A percentile compares a stretch with the other conserved stretches of the same genome.
These are phyloP conservation scores for Rosa chinensis DNA, from an alignment of 306 rosid species.

Conservation along the genomic window DNA sequence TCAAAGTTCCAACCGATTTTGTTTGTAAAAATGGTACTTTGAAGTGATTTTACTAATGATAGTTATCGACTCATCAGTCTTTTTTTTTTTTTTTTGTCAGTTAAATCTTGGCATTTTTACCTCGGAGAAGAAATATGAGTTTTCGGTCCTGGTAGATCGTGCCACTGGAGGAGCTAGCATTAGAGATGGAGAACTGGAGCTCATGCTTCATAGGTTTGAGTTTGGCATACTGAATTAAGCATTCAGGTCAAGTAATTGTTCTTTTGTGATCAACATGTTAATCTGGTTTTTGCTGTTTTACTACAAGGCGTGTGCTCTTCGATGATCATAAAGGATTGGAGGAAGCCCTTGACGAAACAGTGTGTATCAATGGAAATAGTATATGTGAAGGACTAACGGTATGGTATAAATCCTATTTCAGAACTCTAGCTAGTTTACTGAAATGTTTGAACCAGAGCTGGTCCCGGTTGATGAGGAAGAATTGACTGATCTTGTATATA, in stretches of 20 bases:
- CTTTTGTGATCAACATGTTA: neutral
- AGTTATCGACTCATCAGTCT: neutral
- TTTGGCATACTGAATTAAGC: neutral
- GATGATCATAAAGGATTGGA: conserved; percentile 76
- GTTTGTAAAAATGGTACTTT: no score
- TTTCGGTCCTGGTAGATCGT: conserved; percentile 84
- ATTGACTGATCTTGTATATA: neutral
- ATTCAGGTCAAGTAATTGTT: conserved; percentile 4
- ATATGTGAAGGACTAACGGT: conserved; percentile 46
- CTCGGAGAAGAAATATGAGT: conserved; percentile 63
- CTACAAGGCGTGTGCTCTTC: conserved; percentile 51
- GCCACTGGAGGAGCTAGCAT: conserved; percentile 86
- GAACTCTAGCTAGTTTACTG: neutral
- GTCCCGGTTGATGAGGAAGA: neutral
- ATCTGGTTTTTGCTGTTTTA: conserved; percentile 14
- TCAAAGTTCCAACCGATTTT: neutral
- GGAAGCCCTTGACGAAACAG: conserved; percentile 77
- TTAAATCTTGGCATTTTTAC: conserved; percentile 80
- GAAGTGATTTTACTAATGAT: neutral
- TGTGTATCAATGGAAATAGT: conserved; percentile 29
- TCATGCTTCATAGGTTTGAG: conserved; percentile 84
- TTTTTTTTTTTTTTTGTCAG: conserved; percentile 33
- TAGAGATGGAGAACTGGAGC: conserved; percentile 73
- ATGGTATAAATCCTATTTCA: neutral
- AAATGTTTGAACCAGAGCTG: neutral